Evolutionary conservation across 306 rosid species (phyloP).

Genomic region (Lathyrus oleraceus): DNA sequence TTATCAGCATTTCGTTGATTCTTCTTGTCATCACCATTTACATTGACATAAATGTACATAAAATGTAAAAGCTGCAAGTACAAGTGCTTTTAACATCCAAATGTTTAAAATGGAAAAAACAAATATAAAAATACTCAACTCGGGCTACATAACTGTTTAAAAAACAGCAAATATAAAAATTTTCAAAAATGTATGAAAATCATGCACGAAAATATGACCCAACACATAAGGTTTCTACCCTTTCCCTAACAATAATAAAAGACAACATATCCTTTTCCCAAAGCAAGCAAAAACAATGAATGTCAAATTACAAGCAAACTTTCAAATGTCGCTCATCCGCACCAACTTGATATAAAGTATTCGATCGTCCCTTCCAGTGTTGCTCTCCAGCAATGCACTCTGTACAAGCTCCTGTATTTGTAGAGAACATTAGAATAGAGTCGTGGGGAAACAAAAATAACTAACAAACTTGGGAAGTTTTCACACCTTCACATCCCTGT

Average conservation of each 20-base stretch:
- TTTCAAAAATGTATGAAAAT: background rate
- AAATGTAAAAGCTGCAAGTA: too few species aligned
- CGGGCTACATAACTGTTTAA: background rate
- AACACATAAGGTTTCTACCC: background rate
- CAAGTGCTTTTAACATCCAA: background rate
- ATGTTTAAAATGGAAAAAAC: background rate
- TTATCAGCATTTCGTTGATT: too few species aligned
- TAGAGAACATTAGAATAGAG: slow-evolving; percentile 16
- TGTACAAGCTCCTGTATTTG: slow-evolving; percentile 88
- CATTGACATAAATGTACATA: too few species aligned
- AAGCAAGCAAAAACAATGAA: background rate
- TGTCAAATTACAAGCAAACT: background rate
- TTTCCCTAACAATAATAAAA: background rate
- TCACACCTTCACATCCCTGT: slow-evolving; percentile 91
- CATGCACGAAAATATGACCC: background rate
- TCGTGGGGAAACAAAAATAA: background rate
- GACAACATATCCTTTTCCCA: background rate
- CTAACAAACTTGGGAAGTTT: background rate
- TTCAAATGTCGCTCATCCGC: slow-evolving; percentile 59
- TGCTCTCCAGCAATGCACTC: slow-evolving; percentile 94
- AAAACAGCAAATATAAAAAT: background rate
- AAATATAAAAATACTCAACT: background rate
- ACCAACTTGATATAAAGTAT: slow-evolving; percentile 85
- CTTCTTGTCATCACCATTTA: too few species aligned
- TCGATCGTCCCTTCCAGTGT: slow-evolving; percentile 89